phyloP scores from a whole-genome alignment of 306 rosid species.

The Crataegus laevigata region DNA sequence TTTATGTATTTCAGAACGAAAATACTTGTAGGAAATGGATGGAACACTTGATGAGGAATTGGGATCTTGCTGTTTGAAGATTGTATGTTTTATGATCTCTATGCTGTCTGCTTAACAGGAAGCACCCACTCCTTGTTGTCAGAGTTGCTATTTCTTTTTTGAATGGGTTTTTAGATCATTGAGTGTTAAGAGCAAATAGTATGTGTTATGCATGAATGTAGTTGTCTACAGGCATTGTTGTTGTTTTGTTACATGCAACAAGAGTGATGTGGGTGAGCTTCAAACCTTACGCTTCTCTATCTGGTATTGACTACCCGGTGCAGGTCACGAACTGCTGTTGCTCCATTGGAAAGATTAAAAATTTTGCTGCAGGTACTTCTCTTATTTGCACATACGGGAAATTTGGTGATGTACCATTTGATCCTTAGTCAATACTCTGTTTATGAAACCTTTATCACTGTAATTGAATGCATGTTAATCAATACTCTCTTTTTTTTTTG shows the following conservation, averaged over 20 bases:
- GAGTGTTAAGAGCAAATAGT: not conserved
- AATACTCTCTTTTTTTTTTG: not conserved
- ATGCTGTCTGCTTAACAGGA: not conserved
- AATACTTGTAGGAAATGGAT: not conserved
- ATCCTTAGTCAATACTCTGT: not conserved
- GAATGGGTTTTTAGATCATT: not conserved
- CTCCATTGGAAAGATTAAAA: constrained; percentile 57
- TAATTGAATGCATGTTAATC: not conserved
- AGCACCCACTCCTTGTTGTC: not conserved
- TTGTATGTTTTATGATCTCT: not conserved
- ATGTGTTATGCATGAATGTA: not conserved
- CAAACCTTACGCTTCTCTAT: not conserved
- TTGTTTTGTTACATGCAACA: not conserved
- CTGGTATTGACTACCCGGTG: constrained; percentile 4
- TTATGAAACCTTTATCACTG: not conserved
- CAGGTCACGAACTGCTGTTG: constrained; percentile 66
- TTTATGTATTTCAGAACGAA: not conserved
- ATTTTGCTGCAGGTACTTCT: constrained; percentile 51
- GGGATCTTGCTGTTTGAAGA: not conserved
- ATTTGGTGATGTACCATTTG: not conserved
- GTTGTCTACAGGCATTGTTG: not conserved
- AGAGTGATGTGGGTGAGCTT: not conserved
- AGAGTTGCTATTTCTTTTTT: not conserved
- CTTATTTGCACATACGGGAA: not conserved
- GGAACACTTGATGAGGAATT: not conserved